Base-by-base conservation (phyloP, 2,329 filamentous ascomycete species). In the Teratosphaeriaceae sp. region DNA sequence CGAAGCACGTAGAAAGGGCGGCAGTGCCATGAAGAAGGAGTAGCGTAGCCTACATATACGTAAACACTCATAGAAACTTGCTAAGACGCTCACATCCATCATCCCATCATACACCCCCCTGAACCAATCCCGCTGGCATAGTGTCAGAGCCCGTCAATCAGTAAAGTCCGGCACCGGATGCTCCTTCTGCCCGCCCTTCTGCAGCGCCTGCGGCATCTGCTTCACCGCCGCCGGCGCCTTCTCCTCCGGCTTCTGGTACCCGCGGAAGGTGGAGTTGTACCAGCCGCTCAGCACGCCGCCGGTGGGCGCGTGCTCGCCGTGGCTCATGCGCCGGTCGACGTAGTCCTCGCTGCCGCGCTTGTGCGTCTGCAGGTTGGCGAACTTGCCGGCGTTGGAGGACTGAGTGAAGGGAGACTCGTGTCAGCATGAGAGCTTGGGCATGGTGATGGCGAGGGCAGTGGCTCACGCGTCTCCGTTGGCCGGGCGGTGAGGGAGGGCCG, bases 311-410 rank as follows among this genome's bases (percentile, higher is more conserved):
- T 55, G 52, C 19, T 59, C 57, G 21, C 41, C 33, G 15, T 56
- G 52, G 37, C 53, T 59, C n/a, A 50, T 49, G 15, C 59, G 53
- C 13, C 59, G 54, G 20, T 54, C 48, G 13, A 43, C 52, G 40
- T 61, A 61, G 44, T 60, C 59, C 43, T 61, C 46, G 42, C 58
- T 60, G 13, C 59, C 59, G 4, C 59, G 51, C 44, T 62, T 61
- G 33, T 50, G 47, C 11, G 51, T 45, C 8, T 48, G 46, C 20
- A 62, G 50, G 38, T 54, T 60, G 24, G 40, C 44, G 47, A 62
- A 62, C 21, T 58, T 43, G 42, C 48, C 45, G 40, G 47, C 29
- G 47, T 47, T 38, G 40, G 52, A 47, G 31, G 45, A 33, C 47
- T 49, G 6, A 45, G 29, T n/a, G 45, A 46, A 24, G 30, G 33